Base-by-base conservation (phyloP, 2,329 filamentous ascomycete species). In the Xylariaceae sp. region DNA sequence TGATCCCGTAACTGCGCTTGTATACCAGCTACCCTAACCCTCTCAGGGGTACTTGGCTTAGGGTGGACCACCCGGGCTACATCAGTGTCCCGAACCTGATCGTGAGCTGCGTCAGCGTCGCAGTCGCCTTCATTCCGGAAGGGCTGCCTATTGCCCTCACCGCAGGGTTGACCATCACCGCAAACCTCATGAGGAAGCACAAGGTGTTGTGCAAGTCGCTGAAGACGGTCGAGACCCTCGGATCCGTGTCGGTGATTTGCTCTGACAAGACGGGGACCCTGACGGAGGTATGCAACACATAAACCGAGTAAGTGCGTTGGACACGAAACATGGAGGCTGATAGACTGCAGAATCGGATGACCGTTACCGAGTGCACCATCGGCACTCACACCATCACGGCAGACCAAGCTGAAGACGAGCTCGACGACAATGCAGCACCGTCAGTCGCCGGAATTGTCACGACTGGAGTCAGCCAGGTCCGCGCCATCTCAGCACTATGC, bases 181-280 rank as follows among this genome's bases (percentile, higher is more conserved):
- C 83, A 14, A 83, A 81, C 43, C 70, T 83, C 46, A 87, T 89
- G 83, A 70, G 70, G 42, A 78, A 80, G 59, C 80, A 87, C 55
- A 81, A 82, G 51, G 77, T 88, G 27, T 68, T 88, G 7, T 87
- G 82, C 74, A 88, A 88, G 59, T 84, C 79, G 0, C 65, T 89
- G 29, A 84, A 84, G 59, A 87, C 83, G 0, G 81, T 86, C 0
- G 83, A 87, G 57, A 87, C 82, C 0, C 67, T 87, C 1, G 83
- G 83, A 1, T 70, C 77, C 0, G 81, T 86, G 1, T 82, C 78
- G 1, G 73, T 84, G 6, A 78, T 88, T 25, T 85, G 82, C 53
- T 84, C 80, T 0, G 83, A 87, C 53, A 87, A 87, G 62, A 87
- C 82, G 0, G 83, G 83, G 3, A 83, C 79, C 0, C 59, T 83